Conservation (phyloP, 768 basidiomycete species). For the Boletus rubroflammeus region DNA sequence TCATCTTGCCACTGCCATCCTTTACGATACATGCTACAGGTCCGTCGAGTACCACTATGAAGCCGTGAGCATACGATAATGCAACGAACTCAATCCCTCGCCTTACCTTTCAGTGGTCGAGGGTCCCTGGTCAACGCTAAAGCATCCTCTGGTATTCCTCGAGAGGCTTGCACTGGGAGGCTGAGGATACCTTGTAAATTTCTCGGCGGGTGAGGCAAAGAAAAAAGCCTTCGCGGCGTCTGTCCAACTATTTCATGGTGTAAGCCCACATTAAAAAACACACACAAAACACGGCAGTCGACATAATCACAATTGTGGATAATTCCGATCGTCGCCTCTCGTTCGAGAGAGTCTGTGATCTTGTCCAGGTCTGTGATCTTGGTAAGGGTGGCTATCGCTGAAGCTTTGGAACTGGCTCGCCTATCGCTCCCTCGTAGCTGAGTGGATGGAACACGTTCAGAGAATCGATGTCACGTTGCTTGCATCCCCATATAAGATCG, state of each 20-base stretch:
- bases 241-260: slow-evolving; percentile 64
- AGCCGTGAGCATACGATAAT: slow-evolving; percentile 11
- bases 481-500: slow-evolving; percentile 88
- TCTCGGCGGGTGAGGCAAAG: slow-evolving; percentile 67
- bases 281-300: not conserved
- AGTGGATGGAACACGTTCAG: slow-evolving; percentile 90
- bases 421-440: slow-evolving; percentile 89
- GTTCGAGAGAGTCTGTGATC: slow-evolving; percentile 82
- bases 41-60: slow-evolving; percentile 38
- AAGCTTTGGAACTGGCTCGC: slow-evolving; percentile 32
- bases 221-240: slow-evolving; percentile 86
- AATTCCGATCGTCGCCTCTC: slow-evolving; percentile 90
- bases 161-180: slow-evolving; percentile 64
- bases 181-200: slow-evolving; percentile 68
- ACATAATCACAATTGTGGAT: slow-evolving; percentile 82
- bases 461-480: slow-evolving; percentile 73
- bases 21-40: slow-evolving; percentile 44
- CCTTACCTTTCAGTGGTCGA: slow-evolving; percentile 54
- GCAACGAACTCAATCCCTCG: not conserved
- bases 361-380: slow-evolving; percentile 65
- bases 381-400: not conserved
- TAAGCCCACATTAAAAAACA: slow-evolving; percentile 1
- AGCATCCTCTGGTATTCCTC: slow-evolving; percentile 84
- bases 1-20: slow-evolving; percentile 45
- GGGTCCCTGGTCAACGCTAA: slow-evolving; percentile 59